phyloP scores from a whole-genome alignment of 208 protist species.

The Leishmania aethiopica region DNA sequence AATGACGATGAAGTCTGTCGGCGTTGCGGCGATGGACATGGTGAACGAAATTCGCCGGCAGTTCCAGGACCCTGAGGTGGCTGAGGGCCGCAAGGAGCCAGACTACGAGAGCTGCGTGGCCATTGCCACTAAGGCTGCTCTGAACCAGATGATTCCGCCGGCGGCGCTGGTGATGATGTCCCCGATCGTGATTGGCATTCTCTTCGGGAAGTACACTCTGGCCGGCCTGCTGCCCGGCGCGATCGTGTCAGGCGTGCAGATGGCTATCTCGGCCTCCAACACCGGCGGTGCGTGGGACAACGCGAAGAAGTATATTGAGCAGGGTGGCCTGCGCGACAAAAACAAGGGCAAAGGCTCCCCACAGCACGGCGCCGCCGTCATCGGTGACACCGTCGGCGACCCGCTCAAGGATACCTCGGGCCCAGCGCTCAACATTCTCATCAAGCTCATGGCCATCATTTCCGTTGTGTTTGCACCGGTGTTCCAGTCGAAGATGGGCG shows the following conservation, averaged over 20 bases:
- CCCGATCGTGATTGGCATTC: constrained; percentile 91
- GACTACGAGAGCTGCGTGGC: constrained; percentile 94
- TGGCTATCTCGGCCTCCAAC: constrained; percentile 95
- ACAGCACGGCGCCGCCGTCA: constrained; percentile 95
- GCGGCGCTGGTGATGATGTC: constrained; percentile 92
- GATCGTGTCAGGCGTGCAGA: constrained; percentile 92
- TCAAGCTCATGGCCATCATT: constrained; percentile 96
- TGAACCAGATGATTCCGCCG: constrained; percentile 95
- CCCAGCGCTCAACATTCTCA: constrained; percentile 95
- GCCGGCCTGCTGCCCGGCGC: constrained; percentile 90
- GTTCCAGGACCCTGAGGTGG: constrained; percentile 88
- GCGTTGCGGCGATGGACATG: constrained; percentile 92
- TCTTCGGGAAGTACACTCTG: constrained; percentile 93
- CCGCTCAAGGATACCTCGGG: constrained; percentile 97
- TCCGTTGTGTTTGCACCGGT: constrained; percentile 94
- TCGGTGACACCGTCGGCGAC: constrained; percentile 97
- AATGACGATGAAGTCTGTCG: constrained; percentile 95
- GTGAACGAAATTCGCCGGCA: constrained; percentile 95
- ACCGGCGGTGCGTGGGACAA: constrained; percentile 98
- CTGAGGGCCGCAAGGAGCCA: constrained; percentile 86
- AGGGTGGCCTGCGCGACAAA: constrained; percentile 83
- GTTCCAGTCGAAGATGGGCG: constrained; percentile 80
- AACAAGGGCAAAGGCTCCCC: constrained; percentile 92
- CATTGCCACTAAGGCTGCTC: constrained; percentile 91
- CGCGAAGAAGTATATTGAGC: constrained; percentile 98